phyloP scores from a whole-genome alignment of 768 basidiomycete genomes.

The Collybia nuda region DNA sequence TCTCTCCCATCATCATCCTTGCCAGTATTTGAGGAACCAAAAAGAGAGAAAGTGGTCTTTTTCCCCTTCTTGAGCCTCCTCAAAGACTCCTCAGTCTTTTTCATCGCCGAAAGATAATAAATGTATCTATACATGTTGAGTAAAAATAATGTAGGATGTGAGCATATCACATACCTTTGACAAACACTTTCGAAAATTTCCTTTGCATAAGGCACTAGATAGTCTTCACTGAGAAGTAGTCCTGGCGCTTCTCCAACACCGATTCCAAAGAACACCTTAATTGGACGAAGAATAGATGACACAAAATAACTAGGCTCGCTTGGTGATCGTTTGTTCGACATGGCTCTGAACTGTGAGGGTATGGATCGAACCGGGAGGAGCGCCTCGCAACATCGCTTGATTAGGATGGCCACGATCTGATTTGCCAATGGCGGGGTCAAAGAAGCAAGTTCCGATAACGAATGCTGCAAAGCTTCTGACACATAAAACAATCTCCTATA shows the following conservation, averaged over 20 bases:
- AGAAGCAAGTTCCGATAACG: conserved; percentile 46
- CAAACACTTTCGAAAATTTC: conserved; percentile 74
- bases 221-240: conserved; percentile 51
- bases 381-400: conserved; percentile 80
- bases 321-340: conserved; percentile 70
- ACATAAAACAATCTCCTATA: background rate
- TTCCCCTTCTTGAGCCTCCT: conserved; percentile 86
- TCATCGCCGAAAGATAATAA: conserved; percentile 76
- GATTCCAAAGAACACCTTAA: conserved; percentile 72
- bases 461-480: conserved; percentile 55
- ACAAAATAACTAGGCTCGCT: conserved; percentile 89
- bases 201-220: conserved; percentile 48
- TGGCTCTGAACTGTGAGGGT: conserved; percentile 87
- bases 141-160: background rate
- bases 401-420: conserved; percentile 71
- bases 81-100: conserved; percentile 90
- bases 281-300: conserved; percentile 73
- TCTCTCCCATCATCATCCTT: conserved; percentile 75
- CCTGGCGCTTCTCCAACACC: conserved; percentile 62
- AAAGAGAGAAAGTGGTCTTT: conserved; percentile 76
- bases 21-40: conserved; percentile 49
- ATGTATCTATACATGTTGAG: conserved; percentile 57
- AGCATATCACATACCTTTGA: conserved; percentile 47
- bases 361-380: conserved; percentile 85
- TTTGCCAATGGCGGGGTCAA: conserved; percentile 58